phyloP scores from a whole-genome alignment of 352 stramenopile genomes.

The Peronospora belbahrii region DNA sequence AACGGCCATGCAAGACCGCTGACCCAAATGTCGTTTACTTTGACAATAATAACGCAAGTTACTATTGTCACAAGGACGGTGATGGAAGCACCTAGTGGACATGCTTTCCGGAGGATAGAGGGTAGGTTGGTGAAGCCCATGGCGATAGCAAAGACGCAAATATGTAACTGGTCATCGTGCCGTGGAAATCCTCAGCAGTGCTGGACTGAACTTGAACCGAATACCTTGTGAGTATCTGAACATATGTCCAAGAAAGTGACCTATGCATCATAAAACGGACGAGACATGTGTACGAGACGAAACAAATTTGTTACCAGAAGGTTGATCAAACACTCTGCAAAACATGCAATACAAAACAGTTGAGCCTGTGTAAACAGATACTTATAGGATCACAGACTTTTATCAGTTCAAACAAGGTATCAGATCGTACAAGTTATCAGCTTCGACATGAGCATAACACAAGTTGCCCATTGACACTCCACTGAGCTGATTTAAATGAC shows the following conservation, averaged over 20 bases:
- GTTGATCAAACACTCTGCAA: not conserved
- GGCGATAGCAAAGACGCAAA: slow-evolving; percentile 1
- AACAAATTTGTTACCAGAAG: too few relatives aligned
- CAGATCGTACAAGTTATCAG: too few relatives aligned
- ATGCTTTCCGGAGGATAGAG: slow-evolving; percentile 23
- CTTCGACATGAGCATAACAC: too few relatives aligned
- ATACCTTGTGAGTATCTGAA: slow-evolving; percentile 14
- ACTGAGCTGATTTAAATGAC: too few relatives aligned
- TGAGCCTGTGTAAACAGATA: too few relatives aligned
- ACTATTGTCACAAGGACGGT: slow-evolving; percentile 41
- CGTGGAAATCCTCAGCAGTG: not conserved
- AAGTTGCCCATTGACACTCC: too few relatives aligned
- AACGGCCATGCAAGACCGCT: slow-evolving; percentile 50
- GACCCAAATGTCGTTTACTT: slow-evolving; percentile 43
- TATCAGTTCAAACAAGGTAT: too few relatives aligned
- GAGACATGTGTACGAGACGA: slow-evolving; percentile 13
- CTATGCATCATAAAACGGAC: slow-evolving; percentile 19
- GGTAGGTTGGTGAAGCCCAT: slow-evolving; percentile 20
- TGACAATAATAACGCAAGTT: slow-evolving; percentile 50
- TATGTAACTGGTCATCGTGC: slow-evolving; percentile 1
- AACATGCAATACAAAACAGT: too few relatives aligned
- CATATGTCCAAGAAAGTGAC: slow-evolving; percentile 10
- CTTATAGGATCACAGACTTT: too few relatives aligned
- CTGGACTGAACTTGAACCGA: slow-evolving; percentile 13
- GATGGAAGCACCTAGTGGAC: slow-evolving; percentile 31